phyloP scores from a whole-genome alignment of 306 rosid species.

The Gleditsia sinensis region DNA sequence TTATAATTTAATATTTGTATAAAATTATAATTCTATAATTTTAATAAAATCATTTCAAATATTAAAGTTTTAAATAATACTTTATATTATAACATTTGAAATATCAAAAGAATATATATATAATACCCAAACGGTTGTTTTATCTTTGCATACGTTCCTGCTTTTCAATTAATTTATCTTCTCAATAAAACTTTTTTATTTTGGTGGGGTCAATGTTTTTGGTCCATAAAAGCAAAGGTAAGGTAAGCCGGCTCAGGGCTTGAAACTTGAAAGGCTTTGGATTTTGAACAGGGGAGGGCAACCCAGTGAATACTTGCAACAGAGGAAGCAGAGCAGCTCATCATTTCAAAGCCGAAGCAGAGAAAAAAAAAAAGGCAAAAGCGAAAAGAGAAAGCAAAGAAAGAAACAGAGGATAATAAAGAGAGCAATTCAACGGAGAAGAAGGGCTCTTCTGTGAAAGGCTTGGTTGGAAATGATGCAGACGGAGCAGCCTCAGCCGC shows the following conservation, averaged over 20 bases:
- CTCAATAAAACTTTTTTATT: background rate
- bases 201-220: background rate
- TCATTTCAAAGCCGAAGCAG: conserved; percentile 60
- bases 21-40: too few relatives aligned
- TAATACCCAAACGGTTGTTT: too few relatives aligned
- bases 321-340: conserved; percentile 48
- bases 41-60: too few relatives aligned
- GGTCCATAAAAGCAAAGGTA: conserved; percentile 38
- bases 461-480: conserved; percentile 45
- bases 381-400: conserved; percentile 10
- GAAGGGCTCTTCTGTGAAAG: conserved; percentile 29
- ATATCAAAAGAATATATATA: too few relatives aligned
- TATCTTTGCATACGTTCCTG: too few relatives aligned
- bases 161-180: background rate
- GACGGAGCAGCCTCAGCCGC: conserved; percentile 52
- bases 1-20: too few relatives aligned
- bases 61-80: too few relatives aligned
- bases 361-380: conserved; percentile 30
- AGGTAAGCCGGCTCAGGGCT: conserved; percentile 35
- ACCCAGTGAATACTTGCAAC: conserved; percentile 43
- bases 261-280: conserved; percentile 8
- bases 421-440: conserved; percentile 44
- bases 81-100: too few relatives aligned
- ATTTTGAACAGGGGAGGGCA: conserved; percentile 33
- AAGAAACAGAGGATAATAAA: conserved; percentile 24